Percentiles rank a stretch among this genome's conserved stretches.
phyloP scores from a whole-genome alignment of 2,329 filamentous ascomycete genomes.

The Ramularia endophylla region DNA sequence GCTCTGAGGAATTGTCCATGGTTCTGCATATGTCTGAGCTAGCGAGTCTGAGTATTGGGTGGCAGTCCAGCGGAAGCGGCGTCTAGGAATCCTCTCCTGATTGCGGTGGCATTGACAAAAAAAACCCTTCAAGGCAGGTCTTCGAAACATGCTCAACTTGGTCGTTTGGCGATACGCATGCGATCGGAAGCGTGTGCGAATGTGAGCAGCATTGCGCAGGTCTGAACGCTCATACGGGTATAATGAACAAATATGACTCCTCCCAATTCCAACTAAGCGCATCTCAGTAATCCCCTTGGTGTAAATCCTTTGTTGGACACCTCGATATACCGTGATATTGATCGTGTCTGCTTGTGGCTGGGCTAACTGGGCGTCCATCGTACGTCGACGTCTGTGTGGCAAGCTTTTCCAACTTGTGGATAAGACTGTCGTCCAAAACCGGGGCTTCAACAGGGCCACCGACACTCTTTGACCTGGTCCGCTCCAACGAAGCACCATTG shows the following conservation, averaged over 20 bases:
- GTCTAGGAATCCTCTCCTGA: no score
- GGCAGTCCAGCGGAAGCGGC: no score
- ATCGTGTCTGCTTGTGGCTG: constrained; percentile 37
- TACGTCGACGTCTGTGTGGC: constrained; percentile 8
- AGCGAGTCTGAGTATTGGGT: no score
- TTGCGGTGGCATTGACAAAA: no score
- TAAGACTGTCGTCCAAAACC: constrained; percentile 10
- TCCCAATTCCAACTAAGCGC: neutral
- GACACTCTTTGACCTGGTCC: constrained; percentile 20
- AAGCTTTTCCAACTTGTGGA: constrained; percentile 15
- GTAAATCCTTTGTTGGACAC: constrained; percentile 35
- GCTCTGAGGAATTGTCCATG: no score
- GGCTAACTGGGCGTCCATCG: constrained; percentile 6
- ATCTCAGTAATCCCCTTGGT: constrained; percentile 16
- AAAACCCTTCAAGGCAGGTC: no score
- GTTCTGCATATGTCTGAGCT: no score
- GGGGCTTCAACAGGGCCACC: constrained; percentile 10
- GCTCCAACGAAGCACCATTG: constrained; percentile 2
- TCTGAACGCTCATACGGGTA: neutral
- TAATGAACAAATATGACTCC: neutral
- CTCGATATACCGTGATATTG: constrained; percentile 33
- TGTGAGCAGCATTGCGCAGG: no score
- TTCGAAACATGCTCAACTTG: no score
- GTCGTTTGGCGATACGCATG: no score
- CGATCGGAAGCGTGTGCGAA: no score